Percentiles rank a stretch among this genome's conserved stretches.
Evolutionary conservation across 345 rosid species (phyloP).

Genomic region (Passiflora organensis): DNA sequence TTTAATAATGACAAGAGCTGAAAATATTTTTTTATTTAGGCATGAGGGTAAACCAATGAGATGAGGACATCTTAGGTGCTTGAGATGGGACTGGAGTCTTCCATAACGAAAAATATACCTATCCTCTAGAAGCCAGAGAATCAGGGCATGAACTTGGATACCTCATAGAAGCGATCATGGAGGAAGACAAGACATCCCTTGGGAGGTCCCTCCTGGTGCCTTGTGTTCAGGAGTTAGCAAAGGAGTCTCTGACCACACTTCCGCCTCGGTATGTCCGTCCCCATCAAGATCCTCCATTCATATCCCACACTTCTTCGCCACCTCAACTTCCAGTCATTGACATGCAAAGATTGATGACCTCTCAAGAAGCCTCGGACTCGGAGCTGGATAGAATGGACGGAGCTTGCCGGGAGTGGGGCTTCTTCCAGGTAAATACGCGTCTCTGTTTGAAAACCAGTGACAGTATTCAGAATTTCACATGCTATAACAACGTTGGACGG

Average conservation of each 20-base stretch:
- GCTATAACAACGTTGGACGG: no score
- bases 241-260: not conserved
- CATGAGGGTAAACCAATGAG: no score
- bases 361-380: not conserved
- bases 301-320: not conserved
- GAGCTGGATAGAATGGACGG: conserved; percentile 20
- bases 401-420: conserved; percentile 37
- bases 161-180: conserved; percentile 6
- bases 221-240: conserved; percentile 2
- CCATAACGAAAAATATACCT: no score
- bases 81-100: no score
- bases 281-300: not conserved
- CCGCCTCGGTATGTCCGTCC: not conserved
- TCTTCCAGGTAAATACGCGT: conserved; percentile 23
- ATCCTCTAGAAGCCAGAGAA: no score
- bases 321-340: not conserved
- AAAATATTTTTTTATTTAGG: no score
- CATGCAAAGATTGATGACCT: not conserved
- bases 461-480: no score
- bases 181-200: not conserved
- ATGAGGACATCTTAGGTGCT: no score
- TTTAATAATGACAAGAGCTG: no score
- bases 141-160: no score
- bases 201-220: not conserved
- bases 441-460: no score